A percentile compares a stretch with the other conserved stretches of the same genome.
Evolutionary conservation across 257 asterid species (phyloP).

Genomic region (Solanum bukasovii): DNA sequence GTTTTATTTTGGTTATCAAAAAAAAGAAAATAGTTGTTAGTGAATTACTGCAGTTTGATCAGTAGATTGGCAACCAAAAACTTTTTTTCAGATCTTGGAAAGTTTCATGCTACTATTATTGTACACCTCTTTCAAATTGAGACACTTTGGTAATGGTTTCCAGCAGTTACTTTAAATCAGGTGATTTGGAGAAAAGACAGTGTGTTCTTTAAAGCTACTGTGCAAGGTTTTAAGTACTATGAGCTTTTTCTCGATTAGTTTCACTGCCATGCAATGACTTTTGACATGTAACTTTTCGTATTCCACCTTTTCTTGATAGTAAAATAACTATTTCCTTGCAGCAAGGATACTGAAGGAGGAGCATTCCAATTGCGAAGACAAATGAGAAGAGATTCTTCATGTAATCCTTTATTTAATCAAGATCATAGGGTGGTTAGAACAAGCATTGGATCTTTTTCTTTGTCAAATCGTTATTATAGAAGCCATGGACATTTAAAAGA

Average conservation of each 20-base stretch:
- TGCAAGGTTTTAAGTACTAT: neutral
- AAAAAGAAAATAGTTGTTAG: neutral
- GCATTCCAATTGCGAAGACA: slow-evolving; percentile 8
- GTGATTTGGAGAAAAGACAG: neutral
- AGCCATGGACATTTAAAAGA: neutral
- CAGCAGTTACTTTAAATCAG: neutral
- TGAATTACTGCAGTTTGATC: neutral
- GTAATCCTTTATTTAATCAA: slow-evolving; percentile 9
- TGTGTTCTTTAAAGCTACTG: neutral
- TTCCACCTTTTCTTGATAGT: neutral
- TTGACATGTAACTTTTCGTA: neutral
- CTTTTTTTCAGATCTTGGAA: neutral
- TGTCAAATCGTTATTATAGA: neutral
- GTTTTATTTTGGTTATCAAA: neutral
- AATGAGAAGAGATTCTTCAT: slow-evolving; percentile 16
- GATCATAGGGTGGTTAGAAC: slow-evolving; percentile 14
- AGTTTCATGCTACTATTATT: neutral
- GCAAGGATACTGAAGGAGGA: slow-evolving; percentile 14
- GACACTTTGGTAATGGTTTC: neutral
- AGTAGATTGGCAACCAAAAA: neutral
- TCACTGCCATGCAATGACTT: neutral
- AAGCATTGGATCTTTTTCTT: neutral
- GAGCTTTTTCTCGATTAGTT: neutral
- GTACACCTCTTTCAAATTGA: neutral
- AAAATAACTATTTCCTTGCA: slow-evolving; percentile 8